Conservation (phyloP, 345 rosid species). For the Citrus unshiu region DNA sequence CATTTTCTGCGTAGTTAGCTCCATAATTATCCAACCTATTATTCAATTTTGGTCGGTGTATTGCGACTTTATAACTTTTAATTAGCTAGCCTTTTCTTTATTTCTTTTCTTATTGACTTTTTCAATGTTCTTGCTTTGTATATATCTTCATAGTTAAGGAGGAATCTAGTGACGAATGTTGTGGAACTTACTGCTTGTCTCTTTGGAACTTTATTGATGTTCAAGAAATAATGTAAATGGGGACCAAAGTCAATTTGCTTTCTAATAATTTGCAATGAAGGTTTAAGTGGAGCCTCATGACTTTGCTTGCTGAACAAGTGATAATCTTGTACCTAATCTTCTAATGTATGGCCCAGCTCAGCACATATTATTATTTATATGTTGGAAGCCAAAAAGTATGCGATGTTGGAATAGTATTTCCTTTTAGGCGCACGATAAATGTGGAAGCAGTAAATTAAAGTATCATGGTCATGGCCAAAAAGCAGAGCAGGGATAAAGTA, state of each 20-base stretch:
- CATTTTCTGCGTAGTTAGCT: not conserved
- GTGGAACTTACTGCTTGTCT: too few relatives aligned
- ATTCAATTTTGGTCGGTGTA: too few relatives aligned
- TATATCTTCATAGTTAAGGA: too few relatives aligned
- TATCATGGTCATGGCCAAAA: too few relatives aligned
- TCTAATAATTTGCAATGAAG: not conserved
- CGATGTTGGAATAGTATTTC: not conserved
- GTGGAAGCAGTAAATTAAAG: too few relatives aligned
- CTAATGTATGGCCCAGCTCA: not conserved
- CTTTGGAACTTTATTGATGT: not conserved
- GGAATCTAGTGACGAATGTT: too few relatives aligned
- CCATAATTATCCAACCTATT: not conserved
- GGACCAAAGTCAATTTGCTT: conserved; percentile 10
- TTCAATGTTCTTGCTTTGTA: too few relatives aligned
- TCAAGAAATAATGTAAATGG: not conserved
- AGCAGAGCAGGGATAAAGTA: too few relatives aligned
- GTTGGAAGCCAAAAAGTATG: not conserved
- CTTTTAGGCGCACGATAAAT: not conserved
- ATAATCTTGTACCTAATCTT: conserved; percentile 7
- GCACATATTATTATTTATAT: not conserved
- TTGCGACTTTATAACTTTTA: too few relatives aligned
- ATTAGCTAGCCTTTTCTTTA: too few relatives aligned
- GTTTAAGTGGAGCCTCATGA: not conserved
- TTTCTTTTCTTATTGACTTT: too few relatives aligned
- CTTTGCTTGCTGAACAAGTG: not conserved